These are phyloP conservation scores for Diaporthe vexans DNA, from an alignment of 2,329 filamentous ascomycete species.

Conservation along the genomic window DNA sequence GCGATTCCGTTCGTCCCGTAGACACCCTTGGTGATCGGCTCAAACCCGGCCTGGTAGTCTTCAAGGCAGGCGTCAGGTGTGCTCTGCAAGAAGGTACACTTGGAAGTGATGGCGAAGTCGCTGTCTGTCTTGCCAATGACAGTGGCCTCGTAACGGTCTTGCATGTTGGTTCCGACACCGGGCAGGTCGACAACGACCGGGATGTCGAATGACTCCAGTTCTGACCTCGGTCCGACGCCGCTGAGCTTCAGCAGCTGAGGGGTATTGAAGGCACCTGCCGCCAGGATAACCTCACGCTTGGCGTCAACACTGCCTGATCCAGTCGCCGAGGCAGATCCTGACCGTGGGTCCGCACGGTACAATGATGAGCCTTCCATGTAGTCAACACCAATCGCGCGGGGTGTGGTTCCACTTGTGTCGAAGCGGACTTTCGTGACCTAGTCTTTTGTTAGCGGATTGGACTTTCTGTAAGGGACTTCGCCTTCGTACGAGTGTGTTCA, in stretches of 20 bases:
- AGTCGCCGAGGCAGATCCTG: slow-evolving; percentile 44
- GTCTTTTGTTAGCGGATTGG: background rate
- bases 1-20: slow-evolving; percentile 44
- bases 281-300: slow-evolving; percentile 49
- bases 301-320: slow-evolving; percentile 12
- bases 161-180: slow-evolving; percentile 51
- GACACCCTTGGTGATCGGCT: slow-evolving; percentile 33
- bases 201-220: slow-evolving; percentile 47
- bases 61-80: slow-evolving; percentile 43
- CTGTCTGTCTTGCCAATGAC: slow-evolving; percentile 42
- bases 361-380: slow-evolving; percentile 43
- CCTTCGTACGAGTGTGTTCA: slow-evolving; percentile 48
- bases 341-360: slow-evolving; percentile 45
- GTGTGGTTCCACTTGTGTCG: slow-evolving; percentile 36
- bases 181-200: slow-evolving; percentile 49
- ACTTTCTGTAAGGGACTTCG: slow-evolving; percentile 52
- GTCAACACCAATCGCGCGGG: slow-evolving; percentile 43
- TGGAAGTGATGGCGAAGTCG: slow-evolving; percentile 31
- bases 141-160: slow-evolving; percentile 46
- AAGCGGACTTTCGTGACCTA: slow-evolving; percentile 43
- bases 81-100: slow-evolving; percentile 43
- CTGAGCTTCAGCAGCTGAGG: slow-evolving; percentile 52
- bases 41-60: slow-evolving; percentile 41
- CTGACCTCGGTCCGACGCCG: slow-evolving; percentile 49
- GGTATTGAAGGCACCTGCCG: slow-evolving; percentile 49